These are phyloP conservation scores for Nepenthes mirabilis DNA, from an alignment of 148 eudicot genomes.

Conservation along the genomic window DNA sequence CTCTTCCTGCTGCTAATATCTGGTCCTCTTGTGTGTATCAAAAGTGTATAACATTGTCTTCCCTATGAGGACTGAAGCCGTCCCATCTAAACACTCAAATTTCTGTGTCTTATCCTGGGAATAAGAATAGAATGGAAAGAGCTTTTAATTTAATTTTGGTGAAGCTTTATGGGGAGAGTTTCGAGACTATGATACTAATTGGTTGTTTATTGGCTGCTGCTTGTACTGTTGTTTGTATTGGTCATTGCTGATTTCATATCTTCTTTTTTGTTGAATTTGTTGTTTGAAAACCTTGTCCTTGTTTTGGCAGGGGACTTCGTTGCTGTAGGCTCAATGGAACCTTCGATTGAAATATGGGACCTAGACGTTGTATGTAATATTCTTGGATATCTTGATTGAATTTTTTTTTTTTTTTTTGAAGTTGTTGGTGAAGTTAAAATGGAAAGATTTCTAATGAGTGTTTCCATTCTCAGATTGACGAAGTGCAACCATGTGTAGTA, in stretches of 20 bases:
- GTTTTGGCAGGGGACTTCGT: constrained; percentile 61
- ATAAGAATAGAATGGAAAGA: neutral
- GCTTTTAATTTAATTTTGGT: neutral
- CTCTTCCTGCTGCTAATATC: too few species aligned
- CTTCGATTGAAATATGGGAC: constrained; percentile 92
- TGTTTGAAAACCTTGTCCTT: constrained; percentile 1
- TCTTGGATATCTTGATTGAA: neutral
- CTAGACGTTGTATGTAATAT: constrained; percentile 66
- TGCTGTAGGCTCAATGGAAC: constrained; percentile 95
- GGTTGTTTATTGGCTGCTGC: too few species aligned
- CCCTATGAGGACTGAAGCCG: too few species aligned
- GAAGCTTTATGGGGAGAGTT: neutral
- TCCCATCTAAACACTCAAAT: too few species aligned
- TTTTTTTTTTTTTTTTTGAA: neutral
- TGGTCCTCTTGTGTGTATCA: too few species aligned
- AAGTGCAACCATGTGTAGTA: constrained; percentile 57
- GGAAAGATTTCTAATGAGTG: constrained; percentile 2
- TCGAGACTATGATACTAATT: too few species aligned
- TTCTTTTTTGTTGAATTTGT: neutral
- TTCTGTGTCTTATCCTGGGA: constrained; percentile 1
- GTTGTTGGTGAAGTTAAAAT: neutral
- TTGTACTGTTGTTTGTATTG: neutral
- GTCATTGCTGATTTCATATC: neutral
- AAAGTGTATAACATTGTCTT: too few species aligned
- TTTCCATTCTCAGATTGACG: constrained; percentile 54